These are phyloP conservation scores for Secale cereale DNA, from an alignment of 176 grass and related monocot species.

Conservation along the genomic window DNA sequence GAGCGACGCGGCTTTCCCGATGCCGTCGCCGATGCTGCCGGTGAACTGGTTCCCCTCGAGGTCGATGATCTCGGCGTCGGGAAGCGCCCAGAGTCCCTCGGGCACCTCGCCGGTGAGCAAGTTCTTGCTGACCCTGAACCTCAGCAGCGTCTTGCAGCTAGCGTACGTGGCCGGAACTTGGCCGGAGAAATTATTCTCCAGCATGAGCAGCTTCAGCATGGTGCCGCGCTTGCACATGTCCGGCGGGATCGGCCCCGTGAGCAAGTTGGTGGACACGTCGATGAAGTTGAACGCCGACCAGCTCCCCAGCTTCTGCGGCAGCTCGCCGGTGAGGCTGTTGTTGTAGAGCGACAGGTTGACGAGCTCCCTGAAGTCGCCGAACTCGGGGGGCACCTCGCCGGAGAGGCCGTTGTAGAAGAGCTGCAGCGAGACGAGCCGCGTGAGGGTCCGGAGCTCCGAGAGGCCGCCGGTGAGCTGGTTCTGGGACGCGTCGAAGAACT, in stretches of 20 bases:
- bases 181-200: slow-evolving; percentile 80
- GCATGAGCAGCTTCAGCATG: slow-evolving; percentile 70
- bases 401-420: slow-evolving; percentile 65
- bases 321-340: slow-evolving; percentile 63
- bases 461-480: slow-evolving; percentile 58
- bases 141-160: slow-evolving; percentile 37
- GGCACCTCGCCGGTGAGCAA: slow-evolving; percentile 63
- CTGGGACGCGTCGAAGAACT: slow-evolving; percentile 62
- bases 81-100: slow-evolving; percentile 63
- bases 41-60: slow-evolving; percentile 54
- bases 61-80: slow-evolving; percentile 55
- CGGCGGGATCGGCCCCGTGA: slow-evolving; percentile 69
- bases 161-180: slow-evolving; percentile 65
- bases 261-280: slow-evolving; percentile 77
- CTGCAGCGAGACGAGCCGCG: slow-evolving; percentile 61
- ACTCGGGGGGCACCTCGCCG: slow-evolving; percentile 54
- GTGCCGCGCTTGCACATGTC: slow-evolving; percentile 76
- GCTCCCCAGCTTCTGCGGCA: slow-evolving; percentile 65
- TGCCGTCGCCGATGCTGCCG: slow-evolving; percentile 41
- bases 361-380: slow-evolving; percentile 75
- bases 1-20: slow-evolving; percentile 44
- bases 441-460: slow-evolving; percentile 54
- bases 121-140: slow-evolving; percentile 81
- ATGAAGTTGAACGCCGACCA: slow-evolving; percentile 76
- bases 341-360: slow-evolving; percentile 79